Conservation (phyloP, 2,329 filamentous ascomycete genomes). For the Xylariaceae sp. region DNA sequence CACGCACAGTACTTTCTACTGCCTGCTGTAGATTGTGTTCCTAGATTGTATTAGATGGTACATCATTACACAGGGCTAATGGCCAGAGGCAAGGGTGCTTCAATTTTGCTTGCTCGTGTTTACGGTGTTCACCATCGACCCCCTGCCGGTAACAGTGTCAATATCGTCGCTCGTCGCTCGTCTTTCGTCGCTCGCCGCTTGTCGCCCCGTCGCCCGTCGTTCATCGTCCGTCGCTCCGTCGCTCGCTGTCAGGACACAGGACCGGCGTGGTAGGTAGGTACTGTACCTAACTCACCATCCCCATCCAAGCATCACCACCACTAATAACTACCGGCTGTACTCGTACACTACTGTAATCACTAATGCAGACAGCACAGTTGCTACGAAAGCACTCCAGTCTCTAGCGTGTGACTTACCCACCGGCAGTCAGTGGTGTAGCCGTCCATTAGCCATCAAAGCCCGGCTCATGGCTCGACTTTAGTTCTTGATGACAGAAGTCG, state of each 20-base stretch:
- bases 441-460: not conserved
- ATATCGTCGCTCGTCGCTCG: not conserved
- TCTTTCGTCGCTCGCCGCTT: conserved; percentile 10
- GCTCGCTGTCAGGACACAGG: no score
- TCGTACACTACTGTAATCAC: not conserved
- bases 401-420: not conserved
- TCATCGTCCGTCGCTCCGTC: conserved; percentile 7
- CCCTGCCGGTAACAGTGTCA: conserved; percentile 12
- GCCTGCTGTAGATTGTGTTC: not conserved
- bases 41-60: not conserved
- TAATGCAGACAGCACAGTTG: not conserved
- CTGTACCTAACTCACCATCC: no score
- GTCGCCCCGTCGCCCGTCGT: not conserved
- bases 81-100: conserved; percentile 12
- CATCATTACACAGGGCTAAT: conserved; percentile 8
- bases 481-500: not conserved
- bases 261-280: no score
- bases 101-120: conserved; percentile 14
- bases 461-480: not conserved
- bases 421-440: not conserved
- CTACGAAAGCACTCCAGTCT: not conserved
- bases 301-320: conserved; percentile 10
- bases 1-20: conserved; percentile 19
- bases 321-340: not conserved
- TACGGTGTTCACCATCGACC: conserved; percentile 7